Evolutionary conservation across 1,139 yeast genomes (phyloP).

Genomic region (Casaregolazyma suthepensis): DNA sequence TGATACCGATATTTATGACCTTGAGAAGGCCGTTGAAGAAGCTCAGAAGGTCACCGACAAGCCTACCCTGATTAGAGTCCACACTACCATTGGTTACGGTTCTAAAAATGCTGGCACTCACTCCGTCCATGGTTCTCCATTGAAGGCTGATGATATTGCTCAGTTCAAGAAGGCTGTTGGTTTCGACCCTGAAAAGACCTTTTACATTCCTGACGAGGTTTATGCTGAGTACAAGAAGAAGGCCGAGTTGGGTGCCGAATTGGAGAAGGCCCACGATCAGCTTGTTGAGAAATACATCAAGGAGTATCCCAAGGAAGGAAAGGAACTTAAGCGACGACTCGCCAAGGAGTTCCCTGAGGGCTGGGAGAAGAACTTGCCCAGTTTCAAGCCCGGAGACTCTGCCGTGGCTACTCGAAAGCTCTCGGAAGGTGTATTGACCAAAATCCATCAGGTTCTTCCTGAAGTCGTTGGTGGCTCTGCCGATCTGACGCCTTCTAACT

Average conservation of each 20-base stretch:
- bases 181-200: constrained; percentile 79
- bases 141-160: constrained; percentile 86
- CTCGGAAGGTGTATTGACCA: constrained; percentile 73
- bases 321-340: constrained; percentile 72
- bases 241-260: constrained; percentile 55
- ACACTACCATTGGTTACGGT: constrained; percentile 94
- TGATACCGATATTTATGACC: constrained; percentile 68
- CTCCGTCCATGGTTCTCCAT: constrained; percentile 95
- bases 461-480: constrained; percentile 98
- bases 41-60: constrained; percentile 50
- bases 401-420: constrained; percentile 94
- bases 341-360: constrained; percentile 70
- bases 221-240: constrained; percentile 57
- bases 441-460: constrained; percentile 63
- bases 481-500: constrained; percentile 95
- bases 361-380: constrained; percentile 79
- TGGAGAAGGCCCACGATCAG: constrained; percentile 70
- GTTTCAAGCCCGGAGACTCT: constrained; percentile 68
- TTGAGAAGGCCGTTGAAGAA: constrained; percentile 60
- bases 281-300: constrained; percentile 55
- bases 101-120: constrained; percentile 82
- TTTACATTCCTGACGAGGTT: constrained; percentile 80
- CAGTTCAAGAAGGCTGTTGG: constrained; percentile 84
- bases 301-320: constrained; percentile 74
- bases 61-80: constrained; percentile 87